Conservation (phyloP, 164 flowering plant genomes). For the Chimonanthus praecox region DNA sequence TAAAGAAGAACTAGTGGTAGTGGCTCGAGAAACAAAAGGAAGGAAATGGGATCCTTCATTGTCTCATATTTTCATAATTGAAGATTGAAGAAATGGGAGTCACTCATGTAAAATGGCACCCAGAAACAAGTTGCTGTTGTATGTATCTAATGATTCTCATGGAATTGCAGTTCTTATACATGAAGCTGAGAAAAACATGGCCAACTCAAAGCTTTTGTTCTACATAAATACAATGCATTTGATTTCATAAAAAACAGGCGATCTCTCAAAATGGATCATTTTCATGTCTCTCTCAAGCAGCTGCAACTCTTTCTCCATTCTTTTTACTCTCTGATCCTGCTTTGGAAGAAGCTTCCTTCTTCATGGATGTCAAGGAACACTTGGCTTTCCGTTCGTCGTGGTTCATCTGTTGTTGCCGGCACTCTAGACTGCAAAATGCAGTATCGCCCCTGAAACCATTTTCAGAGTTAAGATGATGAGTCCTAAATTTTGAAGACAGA, state of each 20-base stretch:
- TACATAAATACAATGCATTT: background rate
- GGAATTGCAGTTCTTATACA: background rate
- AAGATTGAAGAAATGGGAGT: background rate
- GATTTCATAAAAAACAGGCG: background rate
- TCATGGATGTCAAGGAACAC: conserved; percentile 35
- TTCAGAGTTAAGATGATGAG: background rate
- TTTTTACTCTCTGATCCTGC: conserved; percentile 18
- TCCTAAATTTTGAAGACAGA: background rate
- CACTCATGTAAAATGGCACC: background rate
- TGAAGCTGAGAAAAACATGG: background rate
- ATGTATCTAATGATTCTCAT: background rate
- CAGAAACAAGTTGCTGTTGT: background rate
- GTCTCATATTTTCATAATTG: background rate
- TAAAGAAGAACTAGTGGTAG: background rate
- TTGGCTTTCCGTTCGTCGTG: conserved; percentile 53
- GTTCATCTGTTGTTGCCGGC: conserved; percentile 59
- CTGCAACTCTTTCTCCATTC: conserved; percentile 33
- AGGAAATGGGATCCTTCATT: background rate
- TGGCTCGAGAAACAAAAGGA: background rate
- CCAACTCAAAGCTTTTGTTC: background rate
- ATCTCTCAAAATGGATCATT: background rate
- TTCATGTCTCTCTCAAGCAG: conserved; percentile 10
- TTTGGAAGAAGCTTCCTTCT: conserved; percentile 17
- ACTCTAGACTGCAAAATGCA: conserved; percentile 60
- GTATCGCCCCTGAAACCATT: conserved; percentile 43